These are phyloP conservation scores for Atkinsonella hypoxylon DNA, from an alignment of 2,329 filamentous ascomycete species.

Conservation along the genomic window DNA sequence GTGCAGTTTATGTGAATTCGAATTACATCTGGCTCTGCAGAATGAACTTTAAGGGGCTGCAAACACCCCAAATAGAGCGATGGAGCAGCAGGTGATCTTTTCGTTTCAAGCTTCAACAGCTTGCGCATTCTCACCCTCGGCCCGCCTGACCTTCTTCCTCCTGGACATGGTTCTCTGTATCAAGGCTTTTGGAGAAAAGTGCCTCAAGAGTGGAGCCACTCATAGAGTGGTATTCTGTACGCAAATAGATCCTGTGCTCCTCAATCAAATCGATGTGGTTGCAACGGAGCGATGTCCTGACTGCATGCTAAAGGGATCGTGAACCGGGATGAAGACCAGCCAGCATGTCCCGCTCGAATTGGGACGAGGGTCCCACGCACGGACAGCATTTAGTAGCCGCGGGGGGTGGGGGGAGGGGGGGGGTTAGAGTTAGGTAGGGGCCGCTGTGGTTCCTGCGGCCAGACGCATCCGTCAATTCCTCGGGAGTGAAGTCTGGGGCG, in stretches of 20 bases:
- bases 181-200: slow-evolving; percentile 58
- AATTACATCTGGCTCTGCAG: too few relatives aligned
- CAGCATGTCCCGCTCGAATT: slow-evolving; percentile 44
- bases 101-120: neutral
- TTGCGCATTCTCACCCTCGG: neutral
- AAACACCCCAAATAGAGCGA: too few relatives aligned
- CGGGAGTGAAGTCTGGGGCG: slow-evolving; percentile 41
- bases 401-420: too few relatives aligned
- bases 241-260: slow-evolving; percentile 39
- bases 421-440: too few relatives aligned
- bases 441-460: too few relatives aligned
- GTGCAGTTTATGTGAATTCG: neutral
- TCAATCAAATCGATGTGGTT: slow-evolving; percentile 36
- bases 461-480: too few relatives aligned
- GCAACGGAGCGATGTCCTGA: slow-evolving; percentile 12
- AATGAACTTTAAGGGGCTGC: too few relatives aligned
- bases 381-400: slow-evolving; percentile 37
- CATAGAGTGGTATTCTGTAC: slow-evolving; percentile 54
- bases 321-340: slow-evolving; percentile 47
- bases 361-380: slow-evolving; percentile 42
- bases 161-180: slow-evolving; percentile 42
- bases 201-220: slow-evolving; percentile 55
- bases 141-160: slow-evolving; percentile 7
- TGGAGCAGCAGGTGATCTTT: too few relatives aligned
- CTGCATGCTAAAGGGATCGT: slow-evolving; percentile 10